Base-by-base conservation (phyloP, 495 filamentous ascomycete genomes). In the Xylaria curta region DNA sequence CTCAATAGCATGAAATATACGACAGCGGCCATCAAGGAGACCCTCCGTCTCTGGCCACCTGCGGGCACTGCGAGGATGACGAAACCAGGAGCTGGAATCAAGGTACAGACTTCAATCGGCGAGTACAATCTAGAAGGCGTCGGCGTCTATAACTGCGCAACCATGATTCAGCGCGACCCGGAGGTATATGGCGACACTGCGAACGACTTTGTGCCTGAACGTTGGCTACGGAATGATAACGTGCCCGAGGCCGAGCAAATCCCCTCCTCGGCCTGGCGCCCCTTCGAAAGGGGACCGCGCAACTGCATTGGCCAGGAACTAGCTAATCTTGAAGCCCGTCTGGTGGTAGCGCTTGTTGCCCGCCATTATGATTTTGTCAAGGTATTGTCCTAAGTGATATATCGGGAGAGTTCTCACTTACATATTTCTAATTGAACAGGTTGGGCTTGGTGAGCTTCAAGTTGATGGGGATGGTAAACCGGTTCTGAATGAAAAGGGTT, bases 271-370 rank as follows among this genome's bases (percentile, higher is more conserved):
- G 79, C 83, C 0, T 87, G 78, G 78, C 69, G 85, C 42, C 79
- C 81, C 4, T 87, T 87, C 68, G 86, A 89, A 73, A 79, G 82
- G 3, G 88, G 88, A 0, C 86, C 88, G 0, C 72, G 89, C 0
- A 84, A 81, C 66, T 90, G 89, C 70, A 87, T 91, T 59, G 88
- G 89, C 0, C 86, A 89, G 73, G 86, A 87, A 46, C 78, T 90
- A 19, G 86, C 85, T 0, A 85, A 76, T 42, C 77, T 84, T 62
- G 81, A 84, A 70, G 74, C 78, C 0, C 71, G 79, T 17, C 73
- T 83, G 66, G 75, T 80, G 36, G 60, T 86, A 0, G 84, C 84
- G 6, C 73, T 73, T 38, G 73, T 81, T 5, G 79, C 78, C 12
- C 77, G 85, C 10, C 73, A 78, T 2, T 86, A 81, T 66, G 81